These are phyloP conservation scores for Sarcomyxa edulis DNA, from an alignment of 768 basidiomycete genomes.

Conservation along the genomic window DNA sequence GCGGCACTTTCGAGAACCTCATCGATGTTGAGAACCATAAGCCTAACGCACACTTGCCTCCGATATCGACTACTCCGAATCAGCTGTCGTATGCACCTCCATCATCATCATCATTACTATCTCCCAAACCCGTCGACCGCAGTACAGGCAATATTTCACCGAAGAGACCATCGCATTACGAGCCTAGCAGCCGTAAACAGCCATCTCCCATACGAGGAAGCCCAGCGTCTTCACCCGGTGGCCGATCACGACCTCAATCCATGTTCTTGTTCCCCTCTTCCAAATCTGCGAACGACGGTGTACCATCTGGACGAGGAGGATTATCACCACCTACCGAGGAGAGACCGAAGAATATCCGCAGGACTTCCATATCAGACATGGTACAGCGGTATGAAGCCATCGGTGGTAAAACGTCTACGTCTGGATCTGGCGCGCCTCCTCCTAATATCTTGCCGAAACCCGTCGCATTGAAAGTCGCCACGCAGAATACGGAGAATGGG, in stretches of 20 bases:
- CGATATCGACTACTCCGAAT: no score
- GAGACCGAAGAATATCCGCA: conserved; percentile 37
- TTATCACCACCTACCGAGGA: conserved; percentile 44
- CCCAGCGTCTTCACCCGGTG: no score
- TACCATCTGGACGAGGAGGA: conserved; percentile 17
- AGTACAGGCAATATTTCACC: conserved; percentile 6
- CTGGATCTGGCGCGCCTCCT: conserved; percentile 21
- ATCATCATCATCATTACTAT: conserved; percentile 11
- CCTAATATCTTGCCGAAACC: conserved; percentile 20
- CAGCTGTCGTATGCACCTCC: no score
- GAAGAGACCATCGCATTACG: no score
- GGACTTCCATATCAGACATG: conserved; percentile 84
- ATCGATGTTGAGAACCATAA: no score
- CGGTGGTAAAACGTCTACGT: conserved; percentile 29
- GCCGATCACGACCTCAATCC: conserved; percentile 72
- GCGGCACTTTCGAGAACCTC: no score
- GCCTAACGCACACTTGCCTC: no score
- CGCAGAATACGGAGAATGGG: not conserved
- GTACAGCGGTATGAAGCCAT: conserved; percentile 79
- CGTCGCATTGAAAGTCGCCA: conserved; percentile 4
- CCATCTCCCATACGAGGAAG: conserved; percentile 14
- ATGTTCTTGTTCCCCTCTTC: conserved; percentile 66
- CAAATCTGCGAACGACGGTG: conserved; percentile 36
- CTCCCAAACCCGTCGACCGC: conserved; percentile 22
- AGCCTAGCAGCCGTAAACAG: no score